phyloP scores from a whole-genome alignment of 441 rosid species.

The Jatropha podagrica region DNA sequence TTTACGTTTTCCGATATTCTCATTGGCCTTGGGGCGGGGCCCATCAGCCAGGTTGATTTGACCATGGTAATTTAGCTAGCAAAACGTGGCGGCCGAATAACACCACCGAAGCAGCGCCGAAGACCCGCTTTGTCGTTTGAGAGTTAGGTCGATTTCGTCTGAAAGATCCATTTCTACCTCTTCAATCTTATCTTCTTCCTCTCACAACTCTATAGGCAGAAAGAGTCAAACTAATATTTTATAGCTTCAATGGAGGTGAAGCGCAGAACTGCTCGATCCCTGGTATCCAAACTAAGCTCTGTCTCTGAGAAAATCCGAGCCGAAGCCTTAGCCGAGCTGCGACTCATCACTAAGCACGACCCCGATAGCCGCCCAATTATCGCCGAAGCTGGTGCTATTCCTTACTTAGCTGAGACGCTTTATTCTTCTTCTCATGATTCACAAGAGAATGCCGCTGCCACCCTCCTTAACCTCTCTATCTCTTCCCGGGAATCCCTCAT shows the following conservation, averaged over 20 bases:
- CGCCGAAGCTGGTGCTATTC: slow-evolving; percentile 79
- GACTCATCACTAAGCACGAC: slow-evolving; percentile 76
- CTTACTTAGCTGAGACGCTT: slow-evolving; percentile 75
- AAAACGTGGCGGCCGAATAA: too few species aligned
- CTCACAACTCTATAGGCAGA: background rate
- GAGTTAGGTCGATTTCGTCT: background rate
- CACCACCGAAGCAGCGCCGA: background rate
- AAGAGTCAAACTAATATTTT: background rate
- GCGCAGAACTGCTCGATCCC: slow-evolving; percentile 54
- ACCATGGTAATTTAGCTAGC: too few species aligned
- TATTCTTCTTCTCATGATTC: slow-evolving; percentile 57
- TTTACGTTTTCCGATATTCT: too few species aligned
- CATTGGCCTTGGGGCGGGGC: too few species aligned
- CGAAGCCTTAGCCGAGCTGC: slow-evolving; percentile 69
- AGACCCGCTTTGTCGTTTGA: too few species aligned
- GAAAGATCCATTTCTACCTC: background rate
- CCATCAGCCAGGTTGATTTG: too few species aligned
- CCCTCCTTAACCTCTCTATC: slow-evolving; percentile 82
- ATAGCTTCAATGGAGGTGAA: slow-evolving; percentile 56
- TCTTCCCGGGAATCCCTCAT: slow-evolving; percentile 62
- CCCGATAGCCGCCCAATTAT: slow-evolving; percentile 60
- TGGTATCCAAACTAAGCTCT: slow-evolving; percentile 70
- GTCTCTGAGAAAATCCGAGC: slow-evolving; percentile 74
- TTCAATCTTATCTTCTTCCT: background rate
- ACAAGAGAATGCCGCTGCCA: slow-evolving; percentile 90